Base-by-base conservation (phyloP, 2,329 filamentous ascomycete genomes). In the Pseudogymnoascus sp. region DNA sequence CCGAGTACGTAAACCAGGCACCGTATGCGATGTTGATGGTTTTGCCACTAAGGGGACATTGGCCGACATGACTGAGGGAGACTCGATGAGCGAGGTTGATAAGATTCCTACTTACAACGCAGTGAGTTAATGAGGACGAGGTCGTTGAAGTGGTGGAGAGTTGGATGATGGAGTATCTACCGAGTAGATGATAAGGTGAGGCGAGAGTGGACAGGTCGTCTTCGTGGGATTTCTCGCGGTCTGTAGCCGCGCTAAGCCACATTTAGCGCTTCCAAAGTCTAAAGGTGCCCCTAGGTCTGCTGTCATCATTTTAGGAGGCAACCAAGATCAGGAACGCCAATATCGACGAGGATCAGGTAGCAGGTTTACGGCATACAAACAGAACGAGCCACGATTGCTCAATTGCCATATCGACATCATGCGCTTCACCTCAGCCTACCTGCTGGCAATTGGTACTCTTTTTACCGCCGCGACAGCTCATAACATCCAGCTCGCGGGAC, bases 401-500 rank as follows among this genome's bases (percentile, higher is more conserved):
- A 62, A 62, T 62, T 62, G 59, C 59, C 61, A 47, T 6, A 33
- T 10, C 42, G 26, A 29, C 67, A 70, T 59, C 24, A 74, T 74
- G 73, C 71, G 69, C n/a, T 71, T 74, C 61, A 69, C 71, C 19
- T 65, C 70, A 38, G 67, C 70, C 1, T 61, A 69, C 33, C 63
- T 74, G 1, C 63, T 74, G 56, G 70, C 69, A 42, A 66, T 69
- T 7, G 69, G 67, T 66, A 70, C 65, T 47, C 62, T 73, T 47
- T 63, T 74, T 71, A 83, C 85, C 70, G 82, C 87, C 68, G 82
- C 84, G 66, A 76, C 85, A 68, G 91, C 91, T 71, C 95, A 99
- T 85, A 97, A 96, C 81, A 97, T 99, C 78, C 91, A 95, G 76
- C 87, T 99, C 73, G 88, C 88, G 67, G 89, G 93, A 70, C 92